Conservation (phyloP, 345 rosid genomes). For the Brassica carinata region DNA sequence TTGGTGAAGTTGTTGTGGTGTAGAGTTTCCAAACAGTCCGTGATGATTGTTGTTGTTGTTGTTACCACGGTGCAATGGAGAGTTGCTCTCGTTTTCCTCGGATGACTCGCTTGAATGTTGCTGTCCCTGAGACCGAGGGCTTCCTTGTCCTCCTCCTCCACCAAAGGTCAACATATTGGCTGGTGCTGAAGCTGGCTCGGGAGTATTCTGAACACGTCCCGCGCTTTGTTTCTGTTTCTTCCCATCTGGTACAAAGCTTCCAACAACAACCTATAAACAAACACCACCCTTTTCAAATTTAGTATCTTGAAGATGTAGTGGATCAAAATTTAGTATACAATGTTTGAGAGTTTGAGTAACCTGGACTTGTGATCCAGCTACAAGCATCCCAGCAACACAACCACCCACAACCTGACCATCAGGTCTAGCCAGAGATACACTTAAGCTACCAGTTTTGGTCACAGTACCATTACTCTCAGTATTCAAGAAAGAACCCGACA, state of each 20-base stretch:
- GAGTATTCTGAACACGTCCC: conserved; percentile 37
- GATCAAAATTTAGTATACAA: neutral
- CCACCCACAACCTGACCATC: conserved; percentile 95
- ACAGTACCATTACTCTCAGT: conserved; percentile 71
- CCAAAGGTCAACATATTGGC: conserved; percentile 63
- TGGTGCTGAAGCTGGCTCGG: conserved; percentile 57
- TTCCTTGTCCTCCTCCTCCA: conserved; percentile 38
- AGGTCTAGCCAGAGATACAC: conserved; percentile 78
- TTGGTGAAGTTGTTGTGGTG: conserved; percentile 32
- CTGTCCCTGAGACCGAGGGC: conserved; percentile 77
- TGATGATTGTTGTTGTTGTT: conserved; percentile 33
- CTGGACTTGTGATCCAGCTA: conserved; percentile 94
- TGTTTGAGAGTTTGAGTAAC: conserved; percentile 32
- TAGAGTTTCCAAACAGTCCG: conserved; percentile 32
- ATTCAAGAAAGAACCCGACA: conserved; percentile 80
- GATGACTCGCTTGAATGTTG: conserved; percentile 76
- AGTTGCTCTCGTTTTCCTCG: conserved; percentile 62
- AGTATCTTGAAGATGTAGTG: neutral
- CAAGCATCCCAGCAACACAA: conserved; percentile 77
- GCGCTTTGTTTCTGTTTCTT: conserved; percentile 51
- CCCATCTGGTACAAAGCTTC: conserved; percentile 77
- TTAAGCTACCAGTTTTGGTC: conserved; percentile 76
- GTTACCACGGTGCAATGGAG: conserved; percentile 28
- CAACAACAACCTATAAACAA: conserved; percentile 67
- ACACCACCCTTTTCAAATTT: neutral